phyloP scores from a whole-genome alignment of 2,329 filamentous ascomycete species.

The Didymellaceae sp. region DNA sequence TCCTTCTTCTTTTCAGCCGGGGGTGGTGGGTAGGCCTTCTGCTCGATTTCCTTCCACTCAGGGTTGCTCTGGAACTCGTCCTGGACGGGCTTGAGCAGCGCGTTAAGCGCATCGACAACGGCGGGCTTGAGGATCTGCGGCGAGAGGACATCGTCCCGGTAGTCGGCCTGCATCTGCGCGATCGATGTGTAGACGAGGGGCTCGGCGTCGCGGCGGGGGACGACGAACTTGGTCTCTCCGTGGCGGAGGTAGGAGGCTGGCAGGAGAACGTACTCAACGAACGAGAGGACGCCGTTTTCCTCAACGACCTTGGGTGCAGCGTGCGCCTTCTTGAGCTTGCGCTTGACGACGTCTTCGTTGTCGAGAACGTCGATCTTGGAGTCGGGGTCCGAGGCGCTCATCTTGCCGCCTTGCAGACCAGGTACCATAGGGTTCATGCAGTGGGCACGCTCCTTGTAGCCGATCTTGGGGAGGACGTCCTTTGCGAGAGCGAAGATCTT shows the following conservation, averaged over 20 bases:
- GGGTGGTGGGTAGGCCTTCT: slow-evolving; percentile 81
- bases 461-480: slow-evolving; percentile 83
- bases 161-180: slow-evolving; percentile 78
- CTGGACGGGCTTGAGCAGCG: slow-evolving; percentile 79
- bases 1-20: slow-evolving; percentile 69
- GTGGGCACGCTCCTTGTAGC: slow-evolving; percentile 77
- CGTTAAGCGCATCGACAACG: slow-evolving; percentile 73
- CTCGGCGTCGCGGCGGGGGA: slow-evolving; percentile 72
- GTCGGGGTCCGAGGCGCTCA: slow-evolving; percentile 72
- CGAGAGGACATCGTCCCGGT: slow-evolving; percentile 78
- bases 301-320: slow-evolving; percentile 78
- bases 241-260: slow-evolving; percentile 71
- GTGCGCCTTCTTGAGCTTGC: slow-evolving; percentile 75
- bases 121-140: slow-evolving; percentile 90
- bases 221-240: slow-evolving; percentile 66
- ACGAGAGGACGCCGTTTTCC: slow-evolving; percentile 84
- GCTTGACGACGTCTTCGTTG: slow-evolving; percentile 71
- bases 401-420: slow-evolving; percentile 82
- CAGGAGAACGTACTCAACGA: slow-evolving; percentile 86
- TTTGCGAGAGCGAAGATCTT: slow-evolving; percentile 88
- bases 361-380: slow-evolving; percentile 96
- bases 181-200: slow-evolving; percentile 82
- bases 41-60: slow-evolving; percentile 81
- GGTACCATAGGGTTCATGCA: slow-evolving; percentile 89
- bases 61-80: slow-evolving; percentile 70